Percentiles rank a stretch among this genome's conserved stretches.
phyloP scores from a whole-genome alignment of 2,329 filamentous ascomycete genomes.

The Xylaria sp. region DNA sequence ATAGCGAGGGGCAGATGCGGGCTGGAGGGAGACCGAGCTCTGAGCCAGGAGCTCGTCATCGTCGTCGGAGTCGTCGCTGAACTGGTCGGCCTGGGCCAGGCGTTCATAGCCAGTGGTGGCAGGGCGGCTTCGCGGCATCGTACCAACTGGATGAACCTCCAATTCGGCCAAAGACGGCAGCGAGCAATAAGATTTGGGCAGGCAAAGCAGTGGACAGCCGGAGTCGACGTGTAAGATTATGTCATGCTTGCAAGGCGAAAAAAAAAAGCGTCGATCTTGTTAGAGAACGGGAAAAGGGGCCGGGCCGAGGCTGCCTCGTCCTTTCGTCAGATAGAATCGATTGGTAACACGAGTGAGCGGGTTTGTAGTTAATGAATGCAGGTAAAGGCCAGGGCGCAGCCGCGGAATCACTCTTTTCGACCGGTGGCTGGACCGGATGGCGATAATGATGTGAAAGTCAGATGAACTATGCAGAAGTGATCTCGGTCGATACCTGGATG shows the following conservation, averaged over 20 bases:
- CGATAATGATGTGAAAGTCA: slow-evolving; percentile 12
- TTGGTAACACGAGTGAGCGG: slow-evolving; percentile 8
- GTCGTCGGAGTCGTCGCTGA: slow-evolving; percentile 74
- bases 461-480: background rate
- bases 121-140: slow-evolving; percentile 75
- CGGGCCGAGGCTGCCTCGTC: slow-evolving; percentile 23
- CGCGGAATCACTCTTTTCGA: background rate
- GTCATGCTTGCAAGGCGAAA: slow-evolving; percentile 37
- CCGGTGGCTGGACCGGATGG: slow-evolving; percentile 6
- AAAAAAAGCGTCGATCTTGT: background rate
- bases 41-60: slow-evolving; percentile 67
- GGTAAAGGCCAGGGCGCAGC: slow-evolving; percentile 9
- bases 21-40: slow-evolving; percentile 64
- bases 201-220: slow-evolving; percentile 5
- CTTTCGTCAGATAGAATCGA: slow-evolving; percentile 28
- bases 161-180: slow-evolving; percentile 1
- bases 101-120: slow-evolving; percentile 86
- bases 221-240: slow-evolving; percentile 28
- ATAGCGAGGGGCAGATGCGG: slow-evolving; percentile 69
- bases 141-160: slow-evolving; percentile 38
- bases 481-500: background rate
- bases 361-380: slow-evolving; percentile 24
- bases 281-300: slow-evolving; percentile 20
- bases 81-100: slow-evolving; percentile 82
- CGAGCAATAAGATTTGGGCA: slow-evolving; percentile 10